phyloP scores from a whole-genome alignment of 73 alveolate genomes.

The Effrenium voratum region DNA sequence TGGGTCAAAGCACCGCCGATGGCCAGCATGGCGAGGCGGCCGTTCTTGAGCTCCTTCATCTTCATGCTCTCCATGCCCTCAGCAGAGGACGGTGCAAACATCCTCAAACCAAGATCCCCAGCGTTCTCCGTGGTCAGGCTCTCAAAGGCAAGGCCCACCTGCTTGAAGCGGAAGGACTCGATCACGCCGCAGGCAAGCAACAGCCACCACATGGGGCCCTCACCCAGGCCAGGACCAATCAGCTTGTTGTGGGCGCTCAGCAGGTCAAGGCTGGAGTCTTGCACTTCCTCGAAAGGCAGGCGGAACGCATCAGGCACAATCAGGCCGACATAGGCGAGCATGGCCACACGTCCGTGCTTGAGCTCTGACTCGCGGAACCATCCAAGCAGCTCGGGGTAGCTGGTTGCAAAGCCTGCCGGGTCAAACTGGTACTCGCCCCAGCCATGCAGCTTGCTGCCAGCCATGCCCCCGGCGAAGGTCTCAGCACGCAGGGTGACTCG shows the following conservation, averaged over 20 bases:
- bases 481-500: constrained; percentile 42
- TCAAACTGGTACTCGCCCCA: constrained; percentile 93
- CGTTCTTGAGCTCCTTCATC: constrained; percentile 73
- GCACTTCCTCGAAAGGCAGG: constrained; percentile 29
- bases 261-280: constrained; percentile 25
- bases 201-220: constrained; percentile 74
- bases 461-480: constrained; percentile 52
- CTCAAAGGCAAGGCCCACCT: constrained; percentile 67
- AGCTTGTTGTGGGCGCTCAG: constrained; percentile 63
- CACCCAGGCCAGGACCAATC: constrained; percentile 66
- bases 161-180: constrained; percentile 66
- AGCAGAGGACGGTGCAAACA: background rate
- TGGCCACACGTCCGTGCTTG: constrained; percentile 94
- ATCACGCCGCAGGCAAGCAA: constrained; percentile 38
- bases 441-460: constrained; percentile 44
- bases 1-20: constrained; percentile 53
- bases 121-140: constrained; percentile 73
- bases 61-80: constrained; percentile 57
- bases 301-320: constrained; percentile 67
- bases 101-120: constrained; percentile 54
- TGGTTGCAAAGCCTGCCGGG: constrained; percentile 79
- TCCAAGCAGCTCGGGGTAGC: constrained; percentile 85
- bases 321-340: constrained; percentile 92
- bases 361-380: constrained; percentile 94
- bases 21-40: constrained; percentile 75